These are phyloP conservation scores for Zygosaccharomyces lentus DNA, from an alignment of 805 yeast species.

Conservation along the genomic window DNA sequence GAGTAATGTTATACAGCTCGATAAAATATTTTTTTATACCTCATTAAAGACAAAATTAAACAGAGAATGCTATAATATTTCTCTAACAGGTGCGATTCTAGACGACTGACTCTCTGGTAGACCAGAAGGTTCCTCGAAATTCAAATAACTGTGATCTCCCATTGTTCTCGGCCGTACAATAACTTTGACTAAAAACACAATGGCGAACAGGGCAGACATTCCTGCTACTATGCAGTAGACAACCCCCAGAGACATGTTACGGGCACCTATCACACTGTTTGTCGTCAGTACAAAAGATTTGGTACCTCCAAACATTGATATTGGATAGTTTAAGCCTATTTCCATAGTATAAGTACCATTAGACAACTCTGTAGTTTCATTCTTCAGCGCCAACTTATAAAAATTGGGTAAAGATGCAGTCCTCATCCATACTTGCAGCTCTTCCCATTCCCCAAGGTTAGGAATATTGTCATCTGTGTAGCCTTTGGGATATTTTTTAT, in stretches of 20 bases:
- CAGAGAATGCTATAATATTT: conserved; percentile 17
- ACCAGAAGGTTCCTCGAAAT: conserved; percentile 34
- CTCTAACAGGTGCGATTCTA: conserved; percentile 17
- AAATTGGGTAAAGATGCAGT: conserved; percentile 92
- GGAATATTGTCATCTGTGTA: conserved; percentile 68
- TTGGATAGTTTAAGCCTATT: conserved; percentile 78
- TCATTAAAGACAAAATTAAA: conserved; percentile 1
- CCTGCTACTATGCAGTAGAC: conserved; percentile 84
- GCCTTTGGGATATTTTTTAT: conserved; percentile 64
- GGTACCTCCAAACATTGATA: conserved; percentile 78
- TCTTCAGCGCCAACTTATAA: conserved; percentile 75
- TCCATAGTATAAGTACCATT: conserved; percentile 68
- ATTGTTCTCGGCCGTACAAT: conserved; percentile 77
- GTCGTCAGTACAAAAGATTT: conserved; percentile 80
- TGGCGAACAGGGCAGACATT: conserved; percentile 62
- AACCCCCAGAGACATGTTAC: conserved; percentile 78
- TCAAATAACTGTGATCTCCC: conserved; percentile 72
- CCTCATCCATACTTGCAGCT: conserved; percentile 83
- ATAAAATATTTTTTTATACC: neutral
- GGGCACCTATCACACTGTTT: conserved; percentile 78
- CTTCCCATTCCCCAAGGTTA: conserved; percentile 61
- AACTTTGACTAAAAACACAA: conserved; percentile 75
- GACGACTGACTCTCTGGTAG: conserved; percentile 5
- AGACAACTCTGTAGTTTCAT: conserved; percentile 50
- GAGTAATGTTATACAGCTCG: neutral